A percentile compares a stretch with the other conserved stretches of the same genome.
Evolutionary conservation across 176 grass and related monocot genomes (phyloP).

Genomic region (Aechmea fasciata): DNA sequence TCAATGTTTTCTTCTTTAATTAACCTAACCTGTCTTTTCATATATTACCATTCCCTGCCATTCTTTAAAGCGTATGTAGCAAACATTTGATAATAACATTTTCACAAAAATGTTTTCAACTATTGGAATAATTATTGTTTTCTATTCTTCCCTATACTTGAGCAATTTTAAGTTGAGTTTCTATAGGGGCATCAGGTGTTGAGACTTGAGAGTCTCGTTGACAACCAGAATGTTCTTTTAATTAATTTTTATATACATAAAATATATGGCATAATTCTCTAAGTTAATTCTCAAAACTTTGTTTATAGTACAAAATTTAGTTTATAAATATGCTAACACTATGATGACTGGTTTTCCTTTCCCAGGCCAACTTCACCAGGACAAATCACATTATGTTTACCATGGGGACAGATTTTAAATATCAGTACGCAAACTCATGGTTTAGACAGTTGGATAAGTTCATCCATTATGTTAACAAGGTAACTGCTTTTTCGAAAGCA

Average conservation of each 20-base stretch:
- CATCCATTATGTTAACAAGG: constrained; percentile 96
- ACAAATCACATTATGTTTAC: constrained; percentile 99
- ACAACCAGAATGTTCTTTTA: too few relatives aligned
- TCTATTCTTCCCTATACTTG: neutral
- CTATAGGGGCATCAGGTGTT: neutral
- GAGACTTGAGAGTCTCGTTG: too few relatives aligned
- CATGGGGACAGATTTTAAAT: constrained; percentile 99
- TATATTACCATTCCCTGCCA: neutral
- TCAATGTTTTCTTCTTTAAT: neutral
- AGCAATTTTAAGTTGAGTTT: neutral
- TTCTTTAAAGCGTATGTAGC: neutral
- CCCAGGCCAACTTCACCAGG: constrained; percentile 87
- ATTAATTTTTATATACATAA: neutral
- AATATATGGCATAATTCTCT: neutral
- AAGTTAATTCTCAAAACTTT: neutral
- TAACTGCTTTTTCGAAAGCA: constrained; percentile 5
- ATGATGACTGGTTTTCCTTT: constrained; percentile 19
- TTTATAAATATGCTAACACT: neutral
- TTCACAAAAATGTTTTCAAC: neutral
- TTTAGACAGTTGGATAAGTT: constrained; percentile 96
- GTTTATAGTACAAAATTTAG: too few relatives aligned
- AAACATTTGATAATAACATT: neutral
- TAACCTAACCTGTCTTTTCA: neutral
- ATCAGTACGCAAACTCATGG: constrained; percentile 94
- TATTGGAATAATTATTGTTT: neutral